Percentiles rank a stretch among this genome's conserved stretches.
Evolutionary conservation across 352 stramenopile species (phyloP).

Genomic region (Pythium scleroteichum): DNA sequence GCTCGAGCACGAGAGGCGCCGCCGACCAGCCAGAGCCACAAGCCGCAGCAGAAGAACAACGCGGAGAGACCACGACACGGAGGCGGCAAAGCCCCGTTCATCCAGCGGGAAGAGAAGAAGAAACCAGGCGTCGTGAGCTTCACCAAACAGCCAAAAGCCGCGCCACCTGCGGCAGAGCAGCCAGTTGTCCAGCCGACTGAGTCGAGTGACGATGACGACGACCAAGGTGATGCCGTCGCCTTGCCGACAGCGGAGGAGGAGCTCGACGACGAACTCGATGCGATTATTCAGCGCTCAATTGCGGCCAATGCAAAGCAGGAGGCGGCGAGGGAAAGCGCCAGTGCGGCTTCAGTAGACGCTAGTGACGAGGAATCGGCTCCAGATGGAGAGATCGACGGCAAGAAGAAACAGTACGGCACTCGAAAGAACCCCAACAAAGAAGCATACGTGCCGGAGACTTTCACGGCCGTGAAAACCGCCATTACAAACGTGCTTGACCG

Average conservation of each 20-base stretch:
- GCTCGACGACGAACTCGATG: constrained; percentile 28
- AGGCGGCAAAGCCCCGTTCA: not conserved
- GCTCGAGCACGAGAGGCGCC: constrained; percentile 26
- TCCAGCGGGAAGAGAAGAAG: constrained; percentile 15
- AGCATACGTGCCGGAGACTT: constrained; percentile 59
- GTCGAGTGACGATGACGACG: constrained; percentile 16
- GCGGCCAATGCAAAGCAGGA: constrained; percentile 22
- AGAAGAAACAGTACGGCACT: constrained; percentile 58
- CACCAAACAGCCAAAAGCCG: constrained; percentile 7
- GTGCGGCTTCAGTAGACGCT: not conserved
- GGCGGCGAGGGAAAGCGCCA: not conserved
- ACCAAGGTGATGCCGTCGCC: constrained; percentile 10
- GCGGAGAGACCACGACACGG: not conserved
- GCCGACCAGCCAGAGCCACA: not conserved
- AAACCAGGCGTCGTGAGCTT: constrained; percentile 20
- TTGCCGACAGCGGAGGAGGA: constrained; percentile 10
- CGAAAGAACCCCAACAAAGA: constrained; percentile 87
- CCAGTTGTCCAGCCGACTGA: constrained; percentile 25
- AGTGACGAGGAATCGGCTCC: not conserved
- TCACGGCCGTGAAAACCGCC: constrained; percentile 48
- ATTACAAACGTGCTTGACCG: constrained; percentile 73
- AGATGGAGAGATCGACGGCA: constrained; percentile 1
- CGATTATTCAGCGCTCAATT: constrained; percentile 23
- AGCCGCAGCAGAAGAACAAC: constrained; percentile 1
- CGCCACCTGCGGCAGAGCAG: constrained; percentile 1